Evolutionary conservation across 208 protist species (phyloP).

Genomic region (Strigomonas culicis): DNA sequence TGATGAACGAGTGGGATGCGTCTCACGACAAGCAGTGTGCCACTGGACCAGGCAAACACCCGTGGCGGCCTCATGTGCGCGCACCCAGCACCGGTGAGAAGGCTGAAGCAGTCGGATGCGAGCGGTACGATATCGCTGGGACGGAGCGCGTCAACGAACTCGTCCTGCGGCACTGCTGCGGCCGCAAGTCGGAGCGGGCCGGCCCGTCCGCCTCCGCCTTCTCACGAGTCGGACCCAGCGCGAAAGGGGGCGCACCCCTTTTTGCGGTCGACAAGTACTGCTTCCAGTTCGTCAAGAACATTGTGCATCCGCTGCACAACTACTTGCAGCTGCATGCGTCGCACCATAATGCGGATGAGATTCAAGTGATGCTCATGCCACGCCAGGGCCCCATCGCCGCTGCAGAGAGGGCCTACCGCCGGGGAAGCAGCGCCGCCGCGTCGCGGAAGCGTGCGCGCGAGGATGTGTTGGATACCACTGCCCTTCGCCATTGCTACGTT

Average conservation of each 20-base stretch:
- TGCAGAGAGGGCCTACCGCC: constrained; percentile 11
- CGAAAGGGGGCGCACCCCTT: background rate
- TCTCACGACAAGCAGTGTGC: no score
- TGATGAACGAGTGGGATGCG: no score
- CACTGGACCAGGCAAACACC: no score
- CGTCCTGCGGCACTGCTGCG: constrained; percentile 20
- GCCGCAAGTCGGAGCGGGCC: constrained; percentile 7
- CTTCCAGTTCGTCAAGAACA: constrained; percentile 31
- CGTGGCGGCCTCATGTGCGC: no score
- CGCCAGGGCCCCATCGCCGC: constrained; percentile 20
- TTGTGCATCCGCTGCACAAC: constrained; percentile 53
- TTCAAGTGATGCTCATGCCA: constrained; percentile 52
- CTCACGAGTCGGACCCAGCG: background rate
- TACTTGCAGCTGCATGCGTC: constrained; percentile 37
- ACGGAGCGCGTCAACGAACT: constrained; percentile 26
- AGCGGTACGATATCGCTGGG: constrained; percentile 22
- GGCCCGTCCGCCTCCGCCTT: constrained; percentile 4
- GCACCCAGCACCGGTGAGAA: no score
- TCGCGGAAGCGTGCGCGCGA: background rate
- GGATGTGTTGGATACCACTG: background rate
- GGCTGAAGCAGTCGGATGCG: no score
- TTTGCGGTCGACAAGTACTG: constrained; percentile 35
- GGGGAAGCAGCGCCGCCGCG: background rate
- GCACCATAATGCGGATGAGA: constrained; percentile 48
- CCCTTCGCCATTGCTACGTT: constrained; percentile 32